Conservation (phyloP, 176 grass and related monocot genomes). For the Panicum miliaceum region DNA sequence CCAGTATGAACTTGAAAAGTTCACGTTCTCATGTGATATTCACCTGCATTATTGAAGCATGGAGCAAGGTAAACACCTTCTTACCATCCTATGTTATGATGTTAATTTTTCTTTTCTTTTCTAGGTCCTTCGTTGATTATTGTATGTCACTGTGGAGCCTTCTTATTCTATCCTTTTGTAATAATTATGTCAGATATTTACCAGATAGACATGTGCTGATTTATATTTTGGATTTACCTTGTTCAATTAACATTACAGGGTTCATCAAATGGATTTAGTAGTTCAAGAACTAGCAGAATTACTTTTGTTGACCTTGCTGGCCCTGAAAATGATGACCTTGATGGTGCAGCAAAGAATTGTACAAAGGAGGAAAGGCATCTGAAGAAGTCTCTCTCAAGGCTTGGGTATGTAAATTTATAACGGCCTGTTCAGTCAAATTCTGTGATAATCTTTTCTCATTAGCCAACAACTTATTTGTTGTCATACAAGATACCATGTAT, state of each 20-base stretch:
- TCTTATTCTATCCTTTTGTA: neutral
- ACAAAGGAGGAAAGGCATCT: constrained; percentile 80
- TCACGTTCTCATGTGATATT: constrained; percentile 95
- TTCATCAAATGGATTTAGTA: constrained; percentile 79
- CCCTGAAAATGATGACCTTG: constrained; percentile 62
- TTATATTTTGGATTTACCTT: constrained; percentile 35
- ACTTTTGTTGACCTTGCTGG: constrained; percentile 92
- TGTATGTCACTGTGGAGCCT: neutral
- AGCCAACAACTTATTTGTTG: neutral
- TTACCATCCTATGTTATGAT: neutral
- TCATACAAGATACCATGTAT: neutral
- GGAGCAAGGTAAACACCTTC: constrained; percentile 78
- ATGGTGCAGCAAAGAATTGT: constrained; percentile 57
- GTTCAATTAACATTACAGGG: constrained; percentile 54
- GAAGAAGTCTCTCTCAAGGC: constrained; percentile 88
- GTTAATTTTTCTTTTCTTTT: neutral
- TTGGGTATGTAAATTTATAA: constrained; percentile 70
- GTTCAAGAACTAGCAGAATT: constrained; percentile 89
- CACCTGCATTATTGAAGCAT: constrained; percentile 88
- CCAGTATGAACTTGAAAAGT: constrained; percentile 90
- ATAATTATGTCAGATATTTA: constrained; percentile 20
- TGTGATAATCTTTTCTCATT: neutral
- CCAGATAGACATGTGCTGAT: neutral
- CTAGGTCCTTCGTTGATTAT: neutral
- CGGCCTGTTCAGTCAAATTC: neutral